phyloP scores from a whole-genome alignment of 179 eudicot genomes.

The Camellia oleifera region DNA sequence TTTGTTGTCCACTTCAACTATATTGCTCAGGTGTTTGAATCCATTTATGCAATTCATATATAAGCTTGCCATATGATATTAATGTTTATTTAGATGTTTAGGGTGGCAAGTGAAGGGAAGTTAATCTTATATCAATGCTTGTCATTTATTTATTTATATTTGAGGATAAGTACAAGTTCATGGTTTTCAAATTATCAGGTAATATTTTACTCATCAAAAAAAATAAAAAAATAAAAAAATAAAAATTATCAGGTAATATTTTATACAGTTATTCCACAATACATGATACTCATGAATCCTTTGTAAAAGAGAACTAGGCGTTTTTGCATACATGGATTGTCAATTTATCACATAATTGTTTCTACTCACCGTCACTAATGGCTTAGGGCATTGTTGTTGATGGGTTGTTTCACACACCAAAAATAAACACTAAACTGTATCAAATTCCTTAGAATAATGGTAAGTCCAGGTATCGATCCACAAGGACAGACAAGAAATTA shows the following conservation, averaged over 20 bases:
- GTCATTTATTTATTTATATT: neutral
- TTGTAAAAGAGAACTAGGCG: neutral
- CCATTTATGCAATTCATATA: neutral
- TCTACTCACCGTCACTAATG: neutral
- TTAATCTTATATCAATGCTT: neutral
- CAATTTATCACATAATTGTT: neutral
- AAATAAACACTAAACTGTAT: no score
- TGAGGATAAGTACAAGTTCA: neutral
- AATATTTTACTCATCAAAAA: no score
- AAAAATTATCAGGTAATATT: no score
- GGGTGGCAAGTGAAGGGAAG: neutral
- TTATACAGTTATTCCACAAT: no score
- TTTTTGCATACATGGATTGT: neutral
- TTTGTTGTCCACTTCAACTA: constrained; percentile 4
- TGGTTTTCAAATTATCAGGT: neutral
- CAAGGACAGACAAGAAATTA: no score
- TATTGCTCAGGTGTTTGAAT: neutral
- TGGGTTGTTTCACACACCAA: no score
- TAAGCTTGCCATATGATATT: neutral
- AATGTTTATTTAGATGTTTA: neutral
- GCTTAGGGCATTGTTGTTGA: neutral
- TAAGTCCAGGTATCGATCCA: no score
- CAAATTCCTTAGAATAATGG: no score
- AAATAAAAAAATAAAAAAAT: no score
- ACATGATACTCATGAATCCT: no score